These are phyloP conservation scores for Pleurozium schreberi DNA, from an alignment of 225 moss, liverwort and hornwort species.

Conservation along the genomic window DNA sequence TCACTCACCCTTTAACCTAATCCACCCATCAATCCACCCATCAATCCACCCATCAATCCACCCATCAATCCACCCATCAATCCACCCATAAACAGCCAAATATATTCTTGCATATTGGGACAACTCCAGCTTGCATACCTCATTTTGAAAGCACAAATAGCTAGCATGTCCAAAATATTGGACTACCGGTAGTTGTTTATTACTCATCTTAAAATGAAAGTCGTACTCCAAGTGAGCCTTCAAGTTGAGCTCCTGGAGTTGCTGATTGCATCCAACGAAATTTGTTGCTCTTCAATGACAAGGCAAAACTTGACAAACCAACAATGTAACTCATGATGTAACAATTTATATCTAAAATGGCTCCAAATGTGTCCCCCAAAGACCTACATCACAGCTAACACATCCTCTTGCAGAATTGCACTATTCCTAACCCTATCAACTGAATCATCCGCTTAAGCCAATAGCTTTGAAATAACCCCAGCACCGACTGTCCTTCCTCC, in stretches of 20 bases:
- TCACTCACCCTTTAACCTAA: not conserved
- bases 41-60: not conserved
- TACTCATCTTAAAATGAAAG: not conserved
- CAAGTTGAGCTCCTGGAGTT: not conserved
- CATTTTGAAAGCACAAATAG: not conserved
- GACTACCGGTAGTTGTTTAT: not conserved
- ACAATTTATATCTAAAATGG: not conserved
- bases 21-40: not conserved
- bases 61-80: not conserved
- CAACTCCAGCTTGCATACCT: not conserved
- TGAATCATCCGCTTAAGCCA: constrained; percentile 10
- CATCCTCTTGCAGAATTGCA: not conserved
- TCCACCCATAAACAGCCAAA: not conserved
- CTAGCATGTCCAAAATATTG: not conserved
- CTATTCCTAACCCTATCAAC: not conserved
- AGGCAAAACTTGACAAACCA: not conserved
- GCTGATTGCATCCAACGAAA: not conserved
- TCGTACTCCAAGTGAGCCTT: not conserved
- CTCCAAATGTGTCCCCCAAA: not conserved
- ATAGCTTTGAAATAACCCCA: constrained; percentile 86
- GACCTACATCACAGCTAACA: not conserved
- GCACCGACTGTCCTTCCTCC: constrained; percentile 95
- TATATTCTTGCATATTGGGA: not conserved
- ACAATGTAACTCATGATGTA: not conserved
- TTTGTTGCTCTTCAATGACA: not conserved